These are phyloP conservation scores for Nematocida ironsii DNA, from an alignment of 371 early-diverging fungal species.

Conservation along the genomic window DNA sequence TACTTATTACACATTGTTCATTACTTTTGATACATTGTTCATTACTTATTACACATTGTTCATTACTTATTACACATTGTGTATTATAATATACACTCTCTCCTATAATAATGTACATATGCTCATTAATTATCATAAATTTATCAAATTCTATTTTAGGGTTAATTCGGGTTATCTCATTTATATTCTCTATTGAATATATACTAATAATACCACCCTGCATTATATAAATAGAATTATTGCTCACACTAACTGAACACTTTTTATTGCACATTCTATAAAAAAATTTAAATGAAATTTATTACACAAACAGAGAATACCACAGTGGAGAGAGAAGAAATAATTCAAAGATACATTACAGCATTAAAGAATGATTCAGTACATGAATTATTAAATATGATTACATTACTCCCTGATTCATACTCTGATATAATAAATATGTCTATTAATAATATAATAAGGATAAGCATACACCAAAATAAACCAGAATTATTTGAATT, in stretches of 20 bases:
- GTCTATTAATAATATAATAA: constrained; percentile 3
- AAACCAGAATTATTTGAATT: neutral
- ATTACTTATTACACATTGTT: neutral
- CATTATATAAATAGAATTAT: neutral
- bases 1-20: neutral
- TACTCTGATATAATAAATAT: neutral
- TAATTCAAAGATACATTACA: neutral
- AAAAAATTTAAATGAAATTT: constrained; percentile 58
- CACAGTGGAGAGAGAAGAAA: neutral
- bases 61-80: neutral
- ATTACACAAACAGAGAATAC: constrained; percentile 10
- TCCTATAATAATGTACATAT: neutral
- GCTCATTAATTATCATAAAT: neutral
- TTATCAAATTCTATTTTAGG: neutral
- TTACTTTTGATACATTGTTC: neutral
- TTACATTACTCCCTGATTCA: neutral
- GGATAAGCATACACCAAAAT: neutral
- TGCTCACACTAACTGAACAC: neutral
- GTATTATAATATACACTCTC: neutral
- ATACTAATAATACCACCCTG: neutral
- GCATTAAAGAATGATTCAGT: constrained; percentile 1
- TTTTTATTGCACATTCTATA: constrained; percentile 6
- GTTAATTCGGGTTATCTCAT: neutral
- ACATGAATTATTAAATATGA: constrained; percentile 19
- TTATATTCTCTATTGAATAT: neutral